Evolutionary conservation across 2,329 filamentous ascomycete species (phyloP).

Genomic region (Aureobasidium sp.): DNA sequence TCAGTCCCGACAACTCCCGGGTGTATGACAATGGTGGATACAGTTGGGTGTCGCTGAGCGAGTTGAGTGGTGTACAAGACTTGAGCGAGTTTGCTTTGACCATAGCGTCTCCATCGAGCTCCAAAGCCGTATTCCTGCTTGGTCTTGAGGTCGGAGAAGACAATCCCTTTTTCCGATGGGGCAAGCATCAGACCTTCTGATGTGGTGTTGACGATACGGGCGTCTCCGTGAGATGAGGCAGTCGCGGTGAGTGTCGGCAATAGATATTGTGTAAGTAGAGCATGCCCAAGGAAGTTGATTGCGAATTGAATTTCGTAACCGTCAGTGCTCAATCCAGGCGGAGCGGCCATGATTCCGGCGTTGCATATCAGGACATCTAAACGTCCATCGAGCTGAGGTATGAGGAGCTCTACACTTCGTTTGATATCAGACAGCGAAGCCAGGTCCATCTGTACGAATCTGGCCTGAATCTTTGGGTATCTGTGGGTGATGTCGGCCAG

Average conservation of each 20-base stretch:
- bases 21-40: slow-evolving; percentile 31
- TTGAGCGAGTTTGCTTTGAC: slow-evolving; percentile 42
- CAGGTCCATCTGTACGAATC: slow-evolving; percentile 32
- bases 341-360: slow-evolving; percentile 36
- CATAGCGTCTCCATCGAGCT: slow-evolving; percentile 27
- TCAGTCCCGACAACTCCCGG: slow-evolving; percentile 34
- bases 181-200: slow-evolving; percentile 25
- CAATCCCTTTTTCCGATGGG: slow-evolving; percentile 19
- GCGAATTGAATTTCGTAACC: slow-evolving; percentile 46
- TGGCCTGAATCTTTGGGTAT: neutral
- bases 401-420: neutral
- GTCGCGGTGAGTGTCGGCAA: slow-evolving; percentile 33
- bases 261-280: slow-evolving; percentile 35
- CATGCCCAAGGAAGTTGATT: slow-evolving; percentile 47
- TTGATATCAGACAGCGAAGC: slow-evolving; percentile 31
- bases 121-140: slow-evolving; percentile 21
- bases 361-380: slow-evolving; percentile 43
- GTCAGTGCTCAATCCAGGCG: slow-evolving; percentile 36
- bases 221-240: slow-evolving; percentile 33
- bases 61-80: slow-evolving; percentile 37
- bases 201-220: slow-evolving; percentile 38
- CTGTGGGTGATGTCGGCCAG: slow-evolving; percentile 27
- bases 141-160: slow-evolving; percentile 27
- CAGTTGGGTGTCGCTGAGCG: slow-evolving; percentile 28
- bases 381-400: slow-evolving; percentile 18